Conservation (phyloP, 2,329 filamentous ascomycete species). For the Cladobotryum mycophilum region DNA sequence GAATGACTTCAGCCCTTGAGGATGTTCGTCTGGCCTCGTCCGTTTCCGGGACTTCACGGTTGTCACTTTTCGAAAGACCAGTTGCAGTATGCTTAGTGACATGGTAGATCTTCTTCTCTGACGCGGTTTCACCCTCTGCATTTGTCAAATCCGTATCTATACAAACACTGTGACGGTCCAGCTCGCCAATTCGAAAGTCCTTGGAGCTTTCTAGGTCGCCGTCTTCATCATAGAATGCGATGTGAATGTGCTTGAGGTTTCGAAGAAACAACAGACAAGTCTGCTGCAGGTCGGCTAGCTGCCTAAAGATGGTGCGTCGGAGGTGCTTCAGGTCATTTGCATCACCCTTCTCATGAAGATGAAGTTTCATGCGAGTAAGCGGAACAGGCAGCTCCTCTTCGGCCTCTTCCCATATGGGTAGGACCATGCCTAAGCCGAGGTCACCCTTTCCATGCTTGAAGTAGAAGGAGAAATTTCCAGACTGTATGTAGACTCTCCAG, state of each 20-base stretch:
- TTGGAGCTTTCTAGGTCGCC: not conserved
- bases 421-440: constrained; percentile 45
- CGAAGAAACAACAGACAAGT: constrained; percentile 37
- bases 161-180: too few relatives aligned
- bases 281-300: constrained; percentile 33
- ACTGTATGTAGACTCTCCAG: not conserved
- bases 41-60: too few relatives aligned
- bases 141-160: too few relatives aligned
- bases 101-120: too few relatives aligned
- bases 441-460: too few relatives aligned
- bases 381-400: constrained; percentile 10
- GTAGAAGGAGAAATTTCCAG: not conserved
- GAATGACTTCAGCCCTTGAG: too few relatives aligned
- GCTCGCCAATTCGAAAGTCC: too few relatives aligned
- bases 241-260: constrained; percentile 29
- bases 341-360: constrained; percentile 25
- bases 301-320: constrained; percentile 21
- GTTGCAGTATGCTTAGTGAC: too few relatives aligned
- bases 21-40: too few relatives aligned
- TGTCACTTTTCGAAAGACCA: too few relatives aligned
- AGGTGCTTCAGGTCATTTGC: constrained; percentile 10
- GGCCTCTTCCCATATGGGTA: constrained; percentile 33
- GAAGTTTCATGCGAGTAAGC: constrained; percentile 33
- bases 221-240: constrained; percentile 22
- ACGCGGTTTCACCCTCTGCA: too few relatives aligned